Percentiles rank a stretch among this genome's conserved stretches.
These are phyloP conservation scores for Begonia peltatifolia DNA, from an alignment of 306 rosid genomes.

Conservation along the genomic window DNA sequence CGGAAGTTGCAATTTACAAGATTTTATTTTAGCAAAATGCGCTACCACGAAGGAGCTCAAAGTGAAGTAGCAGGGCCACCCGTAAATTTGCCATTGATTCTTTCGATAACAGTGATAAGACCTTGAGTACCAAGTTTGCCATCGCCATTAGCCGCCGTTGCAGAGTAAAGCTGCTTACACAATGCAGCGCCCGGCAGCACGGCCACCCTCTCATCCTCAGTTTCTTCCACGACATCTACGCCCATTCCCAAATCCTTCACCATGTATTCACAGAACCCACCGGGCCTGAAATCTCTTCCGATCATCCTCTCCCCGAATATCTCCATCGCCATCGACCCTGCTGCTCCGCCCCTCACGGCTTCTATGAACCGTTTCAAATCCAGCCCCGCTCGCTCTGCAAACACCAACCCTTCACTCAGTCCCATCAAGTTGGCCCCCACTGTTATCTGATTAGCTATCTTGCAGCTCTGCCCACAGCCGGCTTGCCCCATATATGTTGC, in stretches of 20 bases:
- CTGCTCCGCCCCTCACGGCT: slow-evolving; percentile 48
- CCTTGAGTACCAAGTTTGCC: slow-evolving; percentile 68
- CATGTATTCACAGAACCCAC: slow-evolving; percentile 57
- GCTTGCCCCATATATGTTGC: slow-evolving; percentile 42
- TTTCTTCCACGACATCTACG: slow-evolving; percentile 27
- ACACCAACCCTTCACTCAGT: slow-evolving; percentile 63
- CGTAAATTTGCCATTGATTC: slow-evolving; percentile 35
- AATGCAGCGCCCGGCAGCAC: slow-evolving; percentile 74
- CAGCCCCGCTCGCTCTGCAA: slow-evolving; percentile 57
- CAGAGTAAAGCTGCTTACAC: slow-evolving; percentile 46
- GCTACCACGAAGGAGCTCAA: too few relatives aligned
- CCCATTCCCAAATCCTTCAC: slow-evolving; percentile 92
- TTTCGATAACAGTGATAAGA: slow-evolving; percentile 50
- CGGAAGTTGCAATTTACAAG: too few relatives aligned
- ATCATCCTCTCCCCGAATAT: slow-evolving; percentile 62
- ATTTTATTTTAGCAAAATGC: too few relatives aligned
- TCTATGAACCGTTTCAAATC: slow-evolving; percentile 30
- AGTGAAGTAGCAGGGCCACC: too few relatives aligned
- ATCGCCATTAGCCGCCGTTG: slow-evolving; percentile 72
- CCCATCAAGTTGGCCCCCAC: slow-evolving; percentile 51
- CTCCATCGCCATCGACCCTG: slow-evolving; percentile 54
- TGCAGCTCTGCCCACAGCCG: slow-evolving; percentile 70
- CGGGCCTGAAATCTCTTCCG: slow-evolving; percentile 44
- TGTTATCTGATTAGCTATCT: slow-evolving; percentile 59
- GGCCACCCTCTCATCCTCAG: slow-evolving; percentile 22